Evolutionary conservation across 2,329 filamentous ascomycete genomes (phyloP).

Genomic region (Colletotrichum destructivum): DNA sequence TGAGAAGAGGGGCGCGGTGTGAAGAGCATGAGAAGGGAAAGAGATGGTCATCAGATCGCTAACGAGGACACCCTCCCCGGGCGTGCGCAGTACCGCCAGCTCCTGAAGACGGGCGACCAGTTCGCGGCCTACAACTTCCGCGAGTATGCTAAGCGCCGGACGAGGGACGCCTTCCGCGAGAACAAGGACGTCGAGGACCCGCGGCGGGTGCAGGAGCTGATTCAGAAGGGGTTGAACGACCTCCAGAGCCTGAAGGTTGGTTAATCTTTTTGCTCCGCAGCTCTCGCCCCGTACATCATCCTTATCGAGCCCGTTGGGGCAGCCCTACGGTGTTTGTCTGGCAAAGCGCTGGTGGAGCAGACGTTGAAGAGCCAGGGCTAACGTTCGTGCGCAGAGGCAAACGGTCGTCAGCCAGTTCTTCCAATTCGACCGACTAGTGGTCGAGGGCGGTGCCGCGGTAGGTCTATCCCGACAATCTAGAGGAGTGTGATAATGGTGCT

Average conservation of each 20-base stretch:
- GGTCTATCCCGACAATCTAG: slow-evolving; percentile 48
- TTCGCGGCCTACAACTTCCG: slow-evolving; percentile 98
- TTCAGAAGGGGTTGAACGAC: slow-evolving; percentile 90
- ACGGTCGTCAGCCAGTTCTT: slow-evolving; percentile 96
- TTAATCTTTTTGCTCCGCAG: slow-evolving; percentile 20
- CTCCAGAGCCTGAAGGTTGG: slow-evolving; percentile 91
- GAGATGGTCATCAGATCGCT: background rate
- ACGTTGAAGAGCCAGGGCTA: slow-evolving; percentile 13
- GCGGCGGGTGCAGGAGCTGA: slow-evolving; percentile 85
- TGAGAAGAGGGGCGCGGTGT: background rate
- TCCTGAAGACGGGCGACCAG: slow-evolving; percentile 87
- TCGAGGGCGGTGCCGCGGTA: slow-evolving; percentile 89
- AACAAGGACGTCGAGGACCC: slow-evolving; percentile 81
- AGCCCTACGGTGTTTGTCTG: background rate
- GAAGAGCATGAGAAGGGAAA: too few species aligned
- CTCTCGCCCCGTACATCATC: too few species aligned
- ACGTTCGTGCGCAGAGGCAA: slow-evolving; percentile 79
- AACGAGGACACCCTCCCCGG: background rate
- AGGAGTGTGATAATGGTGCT: slow-evolving; percentile 26
- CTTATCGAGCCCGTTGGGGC: too few species aligned
- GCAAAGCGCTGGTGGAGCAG: too few species aligned
- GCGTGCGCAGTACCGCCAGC: slow-evolving; percentile 83
- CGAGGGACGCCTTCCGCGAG: slow-evolving; percentile 91
- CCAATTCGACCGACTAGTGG: slow-evolving; percentile 90
- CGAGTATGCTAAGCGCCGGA: slow-evolving; percentile 94